A percentile compares a stretch with the other conserved stretches of the same genome.
Conservation (phyloP, 345 rosid genomes). For the Clarkia xantiana region DNA sequence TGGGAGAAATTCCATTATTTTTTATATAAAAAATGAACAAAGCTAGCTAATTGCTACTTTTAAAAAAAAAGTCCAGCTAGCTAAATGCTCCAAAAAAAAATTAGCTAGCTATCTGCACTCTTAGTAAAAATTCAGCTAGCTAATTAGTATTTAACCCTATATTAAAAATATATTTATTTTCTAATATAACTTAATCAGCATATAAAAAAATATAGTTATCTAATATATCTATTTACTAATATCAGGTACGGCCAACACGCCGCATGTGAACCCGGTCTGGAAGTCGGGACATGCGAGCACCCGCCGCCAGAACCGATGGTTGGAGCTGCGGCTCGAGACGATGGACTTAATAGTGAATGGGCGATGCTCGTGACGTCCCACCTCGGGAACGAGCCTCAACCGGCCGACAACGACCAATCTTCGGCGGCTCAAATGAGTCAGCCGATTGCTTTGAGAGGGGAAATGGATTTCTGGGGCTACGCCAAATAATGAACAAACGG, state of each 20-base stretch:
- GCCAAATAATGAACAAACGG: conserved; percentile 42
- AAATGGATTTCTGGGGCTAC: conserved; percentile 94
- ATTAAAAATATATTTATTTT: no score
- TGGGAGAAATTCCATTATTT: no score
- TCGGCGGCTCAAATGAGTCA: conserved; percentile 36
- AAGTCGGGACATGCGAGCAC: conserved; percentile 40
- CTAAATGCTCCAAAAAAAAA: no score
- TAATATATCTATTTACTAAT: no score
- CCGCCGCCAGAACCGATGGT: conserved; percentile 17
- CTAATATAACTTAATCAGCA: no score
- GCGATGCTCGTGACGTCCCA: conserved; percentile 55
- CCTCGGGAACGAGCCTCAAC: conserved; percentile 27
- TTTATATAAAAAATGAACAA: no score
- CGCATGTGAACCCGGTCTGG: conserved; percentile 41
- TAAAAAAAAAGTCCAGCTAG: no score
- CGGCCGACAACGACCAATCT: conserved; percentile 13
- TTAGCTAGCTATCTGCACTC: no score
- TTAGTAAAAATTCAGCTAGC: no score
- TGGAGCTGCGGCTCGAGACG: conserved; percentile 15
- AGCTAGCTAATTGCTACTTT: no score
- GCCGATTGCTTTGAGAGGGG: conserved; percentile 50
- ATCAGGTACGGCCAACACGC: conserved; percentile 31
- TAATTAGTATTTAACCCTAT: no score
- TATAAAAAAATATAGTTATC: no score
- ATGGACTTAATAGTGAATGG: conserved; percentile 52